phyloP scores from a whole-genome alignment of 2,329 filamentous ascomycete genomes.

The Dothistroma pini region DNA sequence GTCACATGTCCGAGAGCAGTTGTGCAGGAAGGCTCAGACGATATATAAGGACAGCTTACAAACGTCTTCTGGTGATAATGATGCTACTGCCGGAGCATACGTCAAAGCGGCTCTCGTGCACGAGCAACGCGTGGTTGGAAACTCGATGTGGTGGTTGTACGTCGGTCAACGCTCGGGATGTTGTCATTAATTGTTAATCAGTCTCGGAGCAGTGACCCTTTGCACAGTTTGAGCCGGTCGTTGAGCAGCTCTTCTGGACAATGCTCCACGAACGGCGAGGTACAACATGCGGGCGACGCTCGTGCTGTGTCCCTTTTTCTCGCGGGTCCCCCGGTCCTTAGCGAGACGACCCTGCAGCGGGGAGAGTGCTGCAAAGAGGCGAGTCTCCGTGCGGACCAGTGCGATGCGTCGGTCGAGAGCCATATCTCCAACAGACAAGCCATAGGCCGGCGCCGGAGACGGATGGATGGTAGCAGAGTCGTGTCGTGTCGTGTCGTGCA shows the following conservation, averaged over 20 bases:
- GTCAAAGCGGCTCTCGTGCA: background rate
- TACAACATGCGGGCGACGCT: background rate
- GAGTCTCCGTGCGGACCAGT: slow-evolving; percentile 1
- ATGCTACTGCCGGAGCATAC: background rate
- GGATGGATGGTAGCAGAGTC: no score
- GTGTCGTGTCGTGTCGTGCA: no score
- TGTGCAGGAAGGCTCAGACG: background rate
- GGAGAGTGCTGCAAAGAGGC: slow-evolving; percentile 9
- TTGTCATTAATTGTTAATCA: slow-evolving; percentile 5
- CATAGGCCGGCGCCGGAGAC: no score
- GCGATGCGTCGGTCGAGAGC: no score
- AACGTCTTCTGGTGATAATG: slow-evolving; percentile 1
- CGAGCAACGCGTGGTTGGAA: background rate
- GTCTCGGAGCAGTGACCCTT: slow-evolving; percentile 10
- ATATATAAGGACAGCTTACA: slow-evolving; percentile 3
- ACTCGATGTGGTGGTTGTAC: background rate
- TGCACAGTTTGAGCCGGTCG: slow-evolving; percentile 1
- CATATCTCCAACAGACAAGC: no score
- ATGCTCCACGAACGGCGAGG: background rate
- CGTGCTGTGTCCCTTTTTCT: slow-evolving; percentile 5
- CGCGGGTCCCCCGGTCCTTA: background rate
- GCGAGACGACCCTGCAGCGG: slow-evolving; percentile 13
- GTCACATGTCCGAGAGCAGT: background rate
- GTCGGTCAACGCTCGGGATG: slow-evolving; percentile 9
- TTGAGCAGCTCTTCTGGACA: background rate